Conservation (phyloP, 208 protist genomes). For the Trypanosomatidae sp. region DNA sequence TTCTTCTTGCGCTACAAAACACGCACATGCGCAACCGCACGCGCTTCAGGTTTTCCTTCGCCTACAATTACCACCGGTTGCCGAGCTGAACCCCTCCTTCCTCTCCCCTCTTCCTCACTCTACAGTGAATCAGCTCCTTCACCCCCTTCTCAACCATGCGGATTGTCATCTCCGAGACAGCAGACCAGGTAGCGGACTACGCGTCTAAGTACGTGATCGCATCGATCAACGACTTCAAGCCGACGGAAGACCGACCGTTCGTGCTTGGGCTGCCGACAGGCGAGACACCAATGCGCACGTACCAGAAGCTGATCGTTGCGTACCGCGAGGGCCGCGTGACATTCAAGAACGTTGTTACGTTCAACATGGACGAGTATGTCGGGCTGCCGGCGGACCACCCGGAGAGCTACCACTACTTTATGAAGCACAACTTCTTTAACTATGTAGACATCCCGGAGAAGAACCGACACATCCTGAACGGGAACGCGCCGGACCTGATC, state of each 20-base stretch:
- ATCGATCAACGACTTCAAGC: constrained; percentile 85
- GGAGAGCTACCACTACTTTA: constrained; percentile 96
- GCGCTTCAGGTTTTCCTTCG: not conserved
- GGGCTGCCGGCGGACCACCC: constrained; percentile 88
- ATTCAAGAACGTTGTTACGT: constrained; percentile 94
- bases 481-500: constrained; percentile 86
- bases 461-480: constrained; percentile 94
- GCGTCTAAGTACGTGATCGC: constrained; percentile 85
- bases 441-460: constrained; percentile 92
- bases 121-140: not conserved
- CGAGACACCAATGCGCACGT: constrained; percentile 85
- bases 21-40: not conserved
- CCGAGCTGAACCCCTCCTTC: not conserved
- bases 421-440: constrained; percentile 95
- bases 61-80: not conserved
- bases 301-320: constrained; percentile 88
- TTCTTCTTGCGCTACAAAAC: too few relatives aligned
- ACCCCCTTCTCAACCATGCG: constrained; percentile 63
- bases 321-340: constrained; percentile 84
- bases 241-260: constrained; percentile 81
- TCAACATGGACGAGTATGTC: constrained; percentile 98
- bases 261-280: constrained; percentile 95
- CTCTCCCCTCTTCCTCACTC: not conserved
- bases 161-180: constrained; percentile 84
- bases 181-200: constrained; percentile 69